These are phyloP conservation scores for Beauveria rudraprayagi DNA, from an alignment of 2,329 filamentous ascomycete species.

Conservation along the genomic window DNA sequence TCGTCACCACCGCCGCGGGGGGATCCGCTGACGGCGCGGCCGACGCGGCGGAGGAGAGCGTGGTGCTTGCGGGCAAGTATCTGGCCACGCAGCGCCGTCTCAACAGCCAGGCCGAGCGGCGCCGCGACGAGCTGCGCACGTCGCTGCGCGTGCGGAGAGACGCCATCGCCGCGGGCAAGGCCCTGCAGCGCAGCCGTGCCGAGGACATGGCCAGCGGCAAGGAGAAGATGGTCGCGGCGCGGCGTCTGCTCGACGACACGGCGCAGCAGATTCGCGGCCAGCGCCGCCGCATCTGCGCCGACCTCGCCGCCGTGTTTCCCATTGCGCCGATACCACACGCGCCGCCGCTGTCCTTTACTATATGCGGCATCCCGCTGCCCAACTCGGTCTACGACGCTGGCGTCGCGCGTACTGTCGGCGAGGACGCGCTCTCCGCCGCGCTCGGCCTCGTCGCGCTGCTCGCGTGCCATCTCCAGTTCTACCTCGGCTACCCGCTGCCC, in stretches of 20 bases:
- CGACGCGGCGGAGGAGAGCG: slow-evolving; percentile 41
- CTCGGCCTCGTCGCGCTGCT: slow-evolving; percentile 74
- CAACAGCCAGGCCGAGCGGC: slow-evolving; percentile 52
- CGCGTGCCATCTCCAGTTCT: slow-evolving; percentile 69
- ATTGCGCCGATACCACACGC: slow-evolving; percentile 56
- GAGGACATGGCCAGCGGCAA: slow-evolving; percentile 54
- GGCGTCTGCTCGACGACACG: slow-evolving; percentile 45
- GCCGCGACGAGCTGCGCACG: slow-evolving; percentile 57
- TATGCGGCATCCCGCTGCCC: slow-evolving; percentile 68
- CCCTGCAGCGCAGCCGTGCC: slow-evolving; percentile 49
- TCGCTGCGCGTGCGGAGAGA: slow-evolving; percentile 58
- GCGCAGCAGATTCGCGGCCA: slow-evolving; percentile 71
- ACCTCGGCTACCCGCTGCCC: slow-evolving; percentile 68
- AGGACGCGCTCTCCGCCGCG: slow-evolving; percentile 70
- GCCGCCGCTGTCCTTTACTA: slow-evolving; percentile 70
- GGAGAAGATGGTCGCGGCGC: slow-evolving; percentile 49
- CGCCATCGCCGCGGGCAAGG: slow-evolving; percentile 58
- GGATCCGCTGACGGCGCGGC: slow-evolving; percentile 35
- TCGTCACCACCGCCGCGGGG: slow-evolving; percentile 36
- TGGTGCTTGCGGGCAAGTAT: slow-evolving; percentile 40
- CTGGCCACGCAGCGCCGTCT: slow-evolving; percentile 58
- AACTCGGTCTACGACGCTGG: slow-evolving; percentile 65
- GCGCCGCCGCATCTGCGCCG: slow-evolving; percentile 77
- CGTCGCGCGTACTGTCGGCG: slow-evolving; percentile 40
- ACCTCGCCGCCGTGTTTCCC: slow-evolving; percentile 69